A percentile compares a stretch with the other conserved stretches of the same genome.
Evolutionary conservation across 116 monocot genomes (phyloP).

Genomic region (Phalaenopsis hybrid): DNA sequence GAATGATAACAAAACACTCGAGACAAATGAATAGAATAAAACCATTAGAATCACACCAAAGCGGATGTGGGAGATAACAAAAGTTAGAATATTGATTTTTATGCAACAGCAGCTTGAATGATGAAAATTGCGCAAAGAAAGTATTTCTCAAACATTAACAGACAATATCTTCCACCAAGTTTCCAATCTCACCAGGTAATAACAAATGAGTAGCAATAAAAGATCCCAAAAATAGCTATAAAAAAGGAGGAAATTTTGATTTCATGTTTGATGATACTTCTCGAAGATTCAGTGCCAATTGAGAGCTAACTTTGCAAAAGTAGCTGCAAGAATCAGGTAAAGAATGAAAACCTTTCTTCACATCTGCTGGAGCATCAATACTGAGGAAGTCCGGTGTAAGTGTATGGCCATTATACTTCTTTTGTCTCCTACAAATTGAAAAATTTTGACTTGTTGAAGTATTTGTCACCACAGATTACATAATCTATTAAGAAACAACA

Average conservation of each 20-base stretch:
- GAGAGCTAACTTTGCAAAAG: neutral
- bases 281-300: neutral
- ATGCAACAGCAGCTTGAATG: neutral
- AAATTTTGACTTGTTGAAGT: neutral
- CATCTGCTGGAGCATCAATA: conserved; percentile 12
- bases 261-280: neutral
- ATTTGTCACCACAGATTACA: neutral
- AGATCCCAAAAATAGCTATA: neutral
- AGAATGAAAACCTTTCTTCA: conserved; percentile 29
- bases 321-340: neutral
- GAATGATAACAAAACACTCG: neutral
- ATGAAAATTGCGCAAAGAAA: neutral
- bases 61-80: neutral
- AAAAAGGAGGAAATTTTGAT: neutral
- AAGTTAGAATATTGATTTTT: neutral
- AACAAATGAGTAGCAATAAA: neutral
- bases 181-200: neutral
- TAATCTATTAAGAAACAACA: neutral
- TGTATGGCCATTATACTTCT: conserved; percentile 6
- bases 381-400: conserved; percentile 6
- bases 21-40: neutral
- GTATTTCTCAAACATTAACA: neutral
- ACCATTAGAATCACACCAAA: neutral
- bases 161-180: neutral
- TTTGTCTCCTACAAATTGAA: conserved; percentile 29